A percentile compares a stretch with the other conserved stretches of the same genome.
Evolutionary conservation across 2,329 filamentous ascomycete genomes (phyloP).

Genomic region (Verticillium isaacii): DNA sequence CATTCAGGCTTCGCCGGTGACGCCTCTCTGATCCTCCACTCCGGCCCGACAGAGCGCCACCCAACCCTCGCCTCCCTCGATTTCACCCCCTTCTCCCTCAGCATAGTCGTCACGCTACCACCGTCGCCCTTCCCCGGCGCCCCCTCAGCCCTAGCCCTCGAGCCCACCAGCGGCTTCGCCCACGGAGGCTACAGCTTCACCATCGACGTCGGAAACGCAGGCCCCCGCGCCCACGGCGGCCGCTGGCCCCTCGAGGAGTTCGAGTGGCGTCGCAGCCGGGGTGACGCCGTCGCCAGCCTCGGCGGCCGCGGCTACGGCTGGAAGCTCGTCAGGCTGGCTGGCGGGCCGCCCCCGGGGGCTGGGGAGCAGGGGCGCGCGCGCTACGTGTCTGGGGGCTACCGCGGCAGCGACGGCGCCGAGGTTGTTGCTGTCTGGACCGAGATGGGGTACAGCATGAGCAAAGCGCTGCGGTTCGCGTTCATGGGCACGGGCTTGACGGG

Average conservation of each 20-base stretch:
- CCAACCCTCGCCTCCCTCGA: slow-evolving; percentile 12
- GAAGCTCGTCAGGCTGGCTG: slow-evolving; percentile 34
- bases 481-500: slow-evolving; percentile 32
- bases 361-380: slow-evolving; percentile 10
- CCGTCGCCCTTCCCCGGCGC: slow-evolving; percentile 8
- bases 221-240: neutral
- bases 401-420: slow-evolving; percentile 30
- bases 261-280: slow-evolving; percentile 36
- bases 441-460: slow-evolving; percentile 19
- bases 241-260: slow-evolving; percentile 25
- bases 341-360: slow-evolving; percentile 8
- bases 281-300: slow-evolving; percentile 26
- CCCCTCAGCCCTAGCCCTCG: slow-evolving; percentile 3
- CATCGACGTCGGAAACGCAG: slow-evolving; percentile 22
- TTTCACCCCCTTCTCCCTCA: slow-evolving; percentile 1
- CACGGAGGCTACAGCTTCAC: slow-evolving; percentile 23
- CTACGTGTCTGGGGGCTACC: slow-evolving; percentile 13
- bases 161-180: slow-evolving; percentile 5
- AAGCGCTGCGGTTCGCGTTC: slow-evolving; percentile 33
- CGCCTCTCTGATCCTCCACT: slow-evolving; percentile 12
- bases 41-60: slow-evolving; percentile 7
- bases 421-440: slow-evolving; percentile 35
- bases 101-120: slow-evolving; percentile 8
- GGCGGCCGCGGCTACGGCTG: slow-evolving; percentile 27
- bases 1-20: slow-evolving; percentile 9